Base-by-base conservation (phyloP, 2,329 filamentous ascomycete genomes). In the Phialophora expanda region DNA sequence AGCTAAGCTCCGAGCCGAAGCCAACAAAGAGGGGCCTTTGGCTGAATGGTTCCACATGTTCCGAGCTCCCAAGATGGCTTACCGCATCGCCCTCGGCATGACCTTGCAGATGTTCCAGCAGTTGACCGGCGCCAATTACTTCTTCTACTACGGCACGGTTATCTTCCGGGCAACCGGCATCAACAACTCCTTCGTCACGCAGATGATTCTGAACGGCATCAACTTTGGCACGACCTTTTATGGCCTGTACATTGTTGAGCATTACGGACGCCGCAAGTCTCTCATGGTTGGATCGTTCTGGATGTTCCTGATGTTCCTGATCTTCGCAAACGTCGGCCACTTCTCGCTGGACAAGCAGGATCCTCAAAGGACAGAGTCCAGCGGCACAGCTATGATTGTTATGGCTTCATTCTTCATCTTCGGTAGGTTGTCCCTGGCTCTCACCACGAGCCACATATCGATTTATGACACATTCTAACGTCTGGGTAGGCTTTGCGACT, bases 171-270 rank as follows among this genome's bases (percentile, higher is more conserved):
- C 62, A 7, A 80, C 90, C 26, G 89, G 89, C 71, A 92, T 96
- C 74, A 73, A 77, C 68, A 89, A 96, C 83, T 84, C 86, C 50
- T 96, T 96, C 85, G 78, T 95, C 72, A 92, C 94, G 75, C 90
- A 88, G 66, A 85, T 96, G 76, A 86, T 96, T 81, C 93, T 92
- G 78, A 95, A 90, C 69, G 86, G 95, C 58, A 91, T 96, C 82
- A 96, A 96, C 81, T 91, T 95, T 69, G 84, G 80, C 79, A 93
- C 90, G 46, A 96, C 93, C 0, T 92, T 92, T 1, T 78, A 96
- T 73, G 95, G 92, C 44, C 96, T 96, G 86, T 96, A 85, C 81
- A 89, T 89, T 22, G 88, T 96, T 69, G 93, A 97, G 83, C 86
- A 83, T 73, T 86, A 93, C 71, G 93, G 92, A 71, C 91, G 93